Conservation (phyloP, 306 rosid species). For the Quercus dentata region DNA sequence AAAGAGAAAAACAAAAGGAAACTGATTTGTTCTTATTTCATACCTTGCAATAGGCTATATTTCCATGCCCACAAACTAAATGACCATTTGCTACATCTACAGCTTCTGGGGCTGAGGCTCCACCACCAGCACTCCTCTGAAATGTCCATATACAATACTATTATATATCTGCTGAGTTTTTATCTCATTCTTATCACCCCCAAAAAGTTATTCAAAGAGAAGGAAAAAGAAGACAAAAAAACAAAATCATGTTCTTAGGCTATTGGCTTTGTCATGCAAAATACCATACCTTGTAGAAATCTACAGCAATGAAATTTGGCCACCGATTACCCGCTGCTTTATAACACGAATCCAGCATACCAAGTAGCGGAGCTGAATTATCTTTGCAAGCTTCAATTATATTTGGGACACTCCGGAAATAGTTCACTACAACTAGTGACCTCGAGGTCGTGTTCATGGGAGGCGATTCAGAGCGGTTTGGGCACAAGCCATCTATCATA, state of each 20-base stretch:
- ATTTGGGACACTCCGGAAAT: conserved; percentile 42
- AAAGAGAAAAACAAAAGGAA: no score
- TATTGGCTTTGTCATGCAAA: no score
- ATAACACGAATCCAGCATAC: conserved; percentile 57
- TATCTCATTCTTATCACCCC: no score
- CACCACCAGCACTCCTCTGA: conserved; percentile 79
- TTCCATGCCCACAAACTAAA: conserved; percentile 61
- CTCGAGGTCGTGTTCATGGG: conserved; percentile 49
- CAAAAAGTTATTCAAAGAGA: no score
- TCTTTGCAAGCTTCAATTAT: conserved; percentile 49
- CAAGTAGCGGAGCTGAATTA: conserved; percentile 61
- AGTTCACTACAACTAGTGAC: conserved; percentile 68
- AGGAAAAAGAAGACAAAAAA: no score
- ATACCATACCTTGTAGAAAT: conserved; percentile 62
- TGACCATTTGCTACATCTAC: conserved; percentile 62
- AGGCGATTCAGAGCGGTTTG: conserved; percentile 58
- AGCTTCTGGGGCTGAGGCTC: conserved; percentile 59
- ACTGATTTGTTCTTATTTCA: background rate
- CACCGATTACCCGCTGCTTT: conserved; percentile 62
- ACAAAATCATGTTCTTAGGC: no score
- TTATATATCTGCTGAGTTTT: no score
- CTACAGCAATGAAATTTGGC: conserved; percentile 84
- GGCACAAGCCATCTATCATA: conserved; percentile 63
- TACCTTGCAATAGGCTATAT: conserved; percentile 63
- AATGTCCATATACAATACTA: background rate